phyloP scores from a whole-genome alignment of 441 rosid species.

The Flueggea neowawraea region DNA sequence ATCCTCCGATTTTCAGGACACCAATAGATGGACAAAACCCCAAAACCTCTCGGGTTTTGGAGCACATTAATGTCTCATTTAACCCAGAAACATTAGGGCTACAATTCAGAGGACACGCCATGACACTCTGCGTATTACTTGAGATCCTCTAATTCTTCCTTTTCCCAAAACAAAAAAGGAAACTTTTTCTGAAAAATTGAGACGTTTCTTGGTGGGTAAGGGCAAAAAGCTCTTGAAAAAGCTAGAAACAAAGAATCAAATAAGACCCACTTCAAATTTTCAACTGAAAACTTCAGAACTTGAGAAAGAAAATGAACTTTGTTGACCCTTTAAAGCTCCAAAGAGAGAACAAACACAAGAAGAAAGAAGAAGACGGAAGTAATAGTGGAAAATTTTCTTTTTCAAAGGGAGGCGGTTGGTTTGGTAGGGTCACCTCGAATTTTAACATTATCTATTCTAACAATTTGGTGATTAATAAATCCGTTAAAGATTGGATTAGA shows the following conservation, averaged over 20 bases:
- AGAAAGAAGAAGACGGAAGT: not conserved
- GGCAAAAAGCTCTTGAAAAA: not conserved
- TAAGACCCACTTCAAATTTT: slow-evolving; percentile 5
- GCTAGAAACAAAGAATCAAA: not conserved
- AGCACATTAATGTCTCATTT: slow-evolving; percentile 12
- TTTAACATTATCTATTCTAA: slow-evolving; percentile 18
- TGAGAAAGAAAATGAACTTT: slow-evolving; percentile 2
- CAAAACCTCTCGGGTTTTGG: slow-evolving; percentile 15
- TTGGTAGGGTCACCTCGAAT: slow-evolving; percentile 1
- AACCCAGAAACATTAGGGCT: slow-evolving; percentile 18
- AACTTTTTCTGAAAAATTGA: not conserved
- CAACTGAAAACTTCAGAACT: not conserved
- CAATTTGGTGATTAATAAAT: too few species aligned
- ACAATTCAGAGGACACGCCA: slow-evolving; percentile 30
- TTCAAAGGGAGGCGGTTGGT: too few species aligned
- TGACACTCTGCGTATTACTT: not conserved
- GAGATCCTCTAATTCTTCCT: not conserved
- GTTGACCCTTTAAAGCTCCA: slow-evolving; percentile 4
- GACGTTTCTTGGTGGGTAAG: too few species aligned
- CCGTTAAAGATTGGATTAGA: too few species aligned
- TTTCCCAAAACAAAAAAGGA: slow-evolving; percentile 1
- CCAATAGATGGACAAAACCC: slow-evolving; percentile 24
- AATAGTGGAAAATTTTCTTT: too few species aligned
- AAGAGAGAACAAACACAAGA: not conserved
- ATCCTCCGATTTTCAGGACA: slow-evolving; percentile 15